These are phyloP conservation scores for Ophiosphaerella korrae DNA, from an alignment of 2,329 filamentous ascomycete species.

Conservation along the genomic window DNA sequence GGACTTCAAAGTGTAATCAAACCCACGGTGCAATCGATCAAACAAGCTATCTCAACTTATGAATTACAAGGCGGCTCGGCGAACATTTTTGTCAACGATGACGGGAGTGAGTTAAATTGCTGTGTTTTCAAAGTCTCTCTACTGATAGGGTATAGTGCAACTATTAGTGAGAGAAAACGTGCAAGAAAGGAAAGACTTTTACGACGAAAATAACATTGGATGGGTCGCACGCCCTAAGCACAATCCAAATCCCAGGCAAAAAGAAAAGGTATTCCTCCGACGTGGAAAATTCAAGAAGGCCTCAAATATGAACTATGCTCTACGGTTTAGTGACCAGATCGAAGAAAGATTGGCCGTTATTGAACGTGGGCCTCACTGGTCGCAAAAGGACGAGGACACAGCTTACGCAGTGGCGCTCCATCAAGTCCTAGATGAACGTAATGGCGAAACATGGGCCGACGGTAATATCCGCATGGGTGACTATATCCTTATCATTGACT, in stretches of 20 bases:
- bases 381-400: constrained; percentile 44
- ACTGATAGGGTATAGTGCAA: constrained; percentile 52
- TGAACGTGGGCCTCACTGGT: constrained; percentile 27
- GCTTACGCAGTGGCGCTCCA: constrained; percentile 52
- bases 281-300: constrained; percentile 53
- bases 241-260: constrained; percentile 26
- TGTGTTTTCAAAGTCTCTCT: not conserved
- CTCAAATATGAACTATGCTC: constrained; percentile 76
- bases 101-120: constrained; percentile 53
- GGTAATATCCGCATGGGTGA: constrained; percentile 86
- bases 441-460: constrained; percentile 74
- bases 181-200: constrained; percentile 53
- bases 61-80: constrained; percentile 66
- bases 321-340: constrained; percentile 65
- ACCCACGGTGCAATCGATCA: constrained; percentile 78
- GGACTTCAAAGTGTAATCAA: constrained; percentile 75
- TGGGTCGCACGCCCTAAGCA: constrained; percentile 57
- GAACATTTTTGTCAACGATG: constrained; percentile 71
- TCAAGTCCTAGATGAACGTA: constrained; percentile 67
- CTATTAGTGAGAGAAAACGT: constrained; percentile 57
- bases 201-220: constrained; percentile 57
- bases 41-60: constrained; percentile 64
- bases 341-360: constrained; percentile 61
- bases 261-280: constrained; percentile 29
- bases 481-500: constrained; percentile 71